phyloP scores from a whole-genome alignment of 108 stramenopile genomes.

The Skeletonema menzelii region DNA sequence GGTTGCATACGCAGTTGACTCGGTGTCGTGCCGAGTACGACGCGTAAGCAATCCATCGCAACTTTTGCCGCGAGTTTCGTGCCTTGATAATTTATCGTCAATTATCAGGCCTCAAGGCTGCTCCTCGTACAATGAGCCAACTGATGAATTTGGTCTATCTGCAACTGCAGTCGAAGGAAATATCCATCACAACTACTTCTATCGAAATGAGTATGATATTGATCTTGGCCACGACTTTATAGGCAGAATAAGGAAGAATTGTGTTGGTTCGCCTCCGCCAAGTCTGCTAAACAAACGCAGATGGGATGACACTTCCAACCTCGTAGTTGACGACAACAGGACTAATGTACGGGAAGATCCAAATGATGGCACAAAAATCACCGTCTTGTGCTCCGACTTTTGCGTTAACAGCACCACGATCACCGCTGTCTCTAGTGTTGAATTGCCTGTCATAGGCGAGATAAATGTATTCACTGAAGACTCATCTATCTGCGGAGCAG shows the following conservation, averaged over 20 bases:
- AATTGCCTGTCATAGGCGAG: constrained; percentile 12
- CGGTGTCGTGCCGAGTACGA: constrained; percentile 62
- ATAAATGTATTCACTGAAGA: constrained; percentile 62
- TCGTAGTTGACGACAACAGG: constrained; percentile 61
- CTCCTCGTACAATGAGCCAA: constrained; percentile 74
- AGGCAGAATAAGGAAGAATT: constrained; percentile 63
- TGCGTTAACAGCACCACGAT: constrained; percentile 28
- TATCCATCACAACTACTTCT: constrained; percentile 68
- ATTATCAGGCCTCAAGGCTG: constrained; percentile 78
- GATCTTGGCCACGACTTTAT: constrained; percentile 51
- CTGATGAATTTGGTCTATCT: constrained; percentile 59
- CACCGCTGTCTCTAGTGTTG: constrained; percentile 3
- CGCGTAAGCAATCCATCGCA: constrained; percentile 44
- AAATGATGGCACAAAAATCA: constrained; percentile 70
- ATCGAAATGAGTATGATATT: constrained; percentile 35
- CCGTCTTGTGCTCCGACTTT: constrained; percentile 50
- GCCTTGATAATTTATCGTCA: constrained; percentile 53
- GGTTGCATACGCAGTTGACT: constrained; percentile 63
- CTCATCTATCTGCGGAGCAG: constrained; percentile 70
- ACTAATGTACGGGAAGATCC: constrained; percentile 63
- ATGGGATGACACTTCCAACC: constrained; percentile 41
- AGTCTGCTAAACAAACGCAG: constrained; percentile 49
- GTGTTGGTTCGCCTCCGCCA: constrained; percentile 78
- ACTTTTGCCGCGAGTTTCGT: constrained; percentile 48
- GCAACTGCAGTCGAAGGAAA: constrained; percentile 65